Base-by-base conservation (phyloP, 345 rosid species). In the Linum tenue region DNA sequence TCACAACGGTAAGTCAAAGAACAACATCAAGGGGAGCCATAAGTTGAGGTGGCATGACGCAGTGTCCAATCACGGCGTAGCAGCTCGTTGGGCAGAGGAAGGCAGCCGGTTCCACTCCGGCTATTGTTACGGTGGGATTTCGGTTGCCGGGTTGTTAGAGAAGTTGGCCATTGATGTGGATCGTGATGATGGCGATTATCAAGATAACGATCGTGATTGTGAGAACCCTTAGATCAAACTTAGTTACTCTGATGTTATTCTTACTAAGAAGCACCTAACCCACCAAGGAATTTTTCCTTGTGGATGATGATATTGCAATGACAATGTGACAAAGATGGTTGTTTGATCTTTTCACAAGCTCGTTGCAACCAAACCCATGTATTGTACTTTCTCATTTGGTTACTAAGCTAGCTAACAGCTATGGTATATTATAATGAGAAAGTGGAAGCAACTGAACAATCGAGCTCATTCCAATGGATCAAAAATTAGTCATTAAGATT, bases 21-120 rank as follows among this genome's bases (percentile, higher is more conserved):
- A 72, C 74, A 87, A 84, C 73, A 53, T 85, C 67, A 87, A 84
- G 67, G 94, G 90, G 0, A 22, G 73, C 42, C 85, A 78, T 0
- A 86, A 85, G 82, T 37, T 79, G 40, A 85, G 70, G 76, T 83
- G 89, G 14, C 59, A 53, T 17, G 76, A 83, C 66, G 65, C 71
- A 14, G 63, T 61, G 67, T 79, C 81, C 3, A 77, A 75, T 62
- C 70, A 67, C 55, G 72, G 68, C 63, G 42, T 76, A 63, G 57
- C 78, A 56, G 60, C 80, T 35, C 81, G 85, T 82, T 75, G 77
- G 69, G 79, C 76, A 37, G 78, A 66, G 11, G 77, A 81, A 2
- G 75, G 64, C 0, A 66, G 60, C 36, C 75, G 31, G 31, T 22
- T 22, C 31, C 31, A 22, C 31, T 22, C 70, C 4, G 73, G 75